phyloP scores from a whole-genome alignment of 2,329 filamentous ascomycete genomes.

The Pyricularia pennisetigena region DNA sequence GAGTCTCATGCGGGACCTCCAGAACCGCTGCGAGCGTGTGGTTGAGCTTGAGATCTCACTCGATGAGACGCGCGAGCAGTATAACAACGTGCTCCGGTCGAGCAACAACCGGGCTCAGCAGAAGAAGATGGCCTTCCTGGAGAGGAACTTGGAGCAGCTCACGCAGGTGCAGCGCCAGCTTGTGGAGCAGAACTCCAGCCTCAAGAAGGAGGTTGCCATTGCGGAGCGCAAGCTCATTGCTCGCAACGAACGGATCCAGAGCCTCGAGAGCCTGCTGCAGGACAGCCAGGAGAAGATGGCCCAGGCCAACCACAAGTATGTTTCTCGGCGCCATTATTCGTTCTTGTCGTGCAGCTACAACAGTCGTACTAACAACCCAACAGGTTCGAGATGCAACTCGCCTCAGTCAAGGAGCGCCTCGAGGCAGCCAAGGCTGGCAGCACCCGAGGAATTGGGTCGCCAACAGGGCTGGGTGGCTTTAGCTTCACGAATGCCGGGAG shows the following conservation, averaged over 20 bases:
- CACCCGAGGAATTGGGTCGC: constrained; percentile 68
- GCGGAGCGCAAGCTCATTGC: constrained; percentile 95
- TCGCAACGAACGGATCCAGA: constrained; percentile 92
- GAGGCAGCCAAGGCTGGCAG: constrained; percentile 90
- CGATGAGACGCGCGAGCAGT: constrained; percentile 95
- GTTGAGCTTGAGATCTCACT: constrained; percentile 97
- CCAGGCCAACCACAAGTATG: constrained; percentile 92
- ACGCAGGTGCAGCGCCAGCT: constrained; percentile 96
- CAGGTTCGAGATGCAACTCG: constrained; percentile 95
- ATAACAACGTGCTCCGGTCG: constrained; percentile 93
- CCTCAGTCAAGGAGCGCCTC: constrained; percentile 93
- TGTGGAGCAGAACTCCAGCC: constrained; percentile 90
- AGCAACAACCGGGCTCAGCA: constrained; percentile 98
- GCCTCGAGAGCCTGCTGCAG: constrained; percentile 81
- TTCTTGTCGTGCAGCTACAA: constrained; percentile 1
- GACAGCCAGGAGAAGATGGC: constrained; percentile 98
- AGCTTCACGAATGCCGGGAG: constrained; percentile 57
- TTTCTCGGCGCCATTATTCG: constrained; percentile 14
- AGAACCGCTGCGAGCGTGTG: constrained; percentile 95
- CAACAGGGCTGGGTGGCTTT: constrained; percentile 54
- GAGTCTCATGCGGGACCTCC: constrained; percentile 94
- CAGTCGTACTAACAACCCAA: constrained; percentile 7
- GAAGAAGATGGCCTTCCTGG: constrained; percentile 99
- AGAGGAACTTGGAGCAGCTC: constrained; percentile 94
- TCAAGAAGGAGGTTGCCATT: constrained; percentile 99